Percentiles rank a stretch among this genome's conserved stretches.
These are phyloP conservation scores for Musa acuminata DNA, from an alignment of 176 grass and related monocot genomes.

Conservation along the genomic window DNA sequence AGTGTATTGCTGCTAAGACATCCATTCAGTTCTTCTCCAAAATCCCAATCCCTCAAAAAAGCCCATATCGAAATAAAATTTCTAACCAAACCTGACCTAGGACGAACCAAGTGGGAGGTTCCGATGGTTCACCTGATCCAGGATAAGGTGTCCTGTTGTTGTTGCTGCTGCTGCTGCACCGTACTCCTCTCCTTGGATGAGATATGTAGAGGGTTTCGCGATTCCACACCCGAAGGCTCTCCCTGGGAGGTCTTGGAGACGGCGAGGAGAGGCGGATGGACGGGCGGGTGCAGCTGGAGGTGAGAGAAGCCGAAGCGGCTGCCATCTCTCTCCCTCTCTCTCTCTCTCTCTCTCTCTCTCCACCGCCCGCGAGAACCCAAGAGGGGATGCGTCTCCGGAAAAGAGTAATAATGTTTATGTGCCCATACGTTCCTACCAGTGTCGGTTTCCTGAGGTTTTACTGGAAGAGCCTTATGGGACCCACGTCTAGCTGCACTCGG, in stretches of 20 bases:
- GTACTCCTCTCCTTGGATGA: not conserved
- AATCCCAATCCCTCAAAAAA: not conserved
- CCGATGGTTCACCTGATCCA: not conserved
- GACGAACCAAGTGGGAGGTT: not conserved
- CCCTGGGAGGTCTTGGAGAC: not conserved
- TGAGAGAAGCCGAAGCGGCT: not conserved
- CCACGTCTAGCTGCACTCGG: no score
- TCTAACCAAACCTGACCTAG: no score
- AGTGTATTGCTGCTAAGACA: no score
- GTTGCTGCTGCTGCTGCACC: not conserved
- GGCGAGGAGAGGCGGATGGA: not conserved
- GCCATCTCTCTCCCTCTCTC: not conserved
- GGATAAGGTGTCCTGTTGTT: not conserved
- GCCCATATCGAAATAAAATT: not conserved
- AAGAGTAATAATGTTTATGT: not conserved
- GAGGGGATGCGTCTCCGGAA: no score
- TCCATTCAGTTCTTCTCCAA: not conserved
- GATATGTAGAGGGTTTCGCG: not conserved
- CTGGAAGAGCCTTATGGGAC: no score
- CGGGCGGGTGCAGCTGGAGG: not conserved
- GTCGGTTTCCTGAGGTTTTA: no score
- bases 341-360: not conserved
- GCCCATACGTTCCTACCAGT: no score
- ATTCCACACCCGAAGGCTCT: not conserved
- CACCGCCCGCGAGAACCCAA: not conserved